Evolutionary conservation across 2,329 filamentous ascomycete genomes (phyloP), one percentile per base, ranked within the genome.

Genomic region (Sordariomycetes sp.): DNA sequence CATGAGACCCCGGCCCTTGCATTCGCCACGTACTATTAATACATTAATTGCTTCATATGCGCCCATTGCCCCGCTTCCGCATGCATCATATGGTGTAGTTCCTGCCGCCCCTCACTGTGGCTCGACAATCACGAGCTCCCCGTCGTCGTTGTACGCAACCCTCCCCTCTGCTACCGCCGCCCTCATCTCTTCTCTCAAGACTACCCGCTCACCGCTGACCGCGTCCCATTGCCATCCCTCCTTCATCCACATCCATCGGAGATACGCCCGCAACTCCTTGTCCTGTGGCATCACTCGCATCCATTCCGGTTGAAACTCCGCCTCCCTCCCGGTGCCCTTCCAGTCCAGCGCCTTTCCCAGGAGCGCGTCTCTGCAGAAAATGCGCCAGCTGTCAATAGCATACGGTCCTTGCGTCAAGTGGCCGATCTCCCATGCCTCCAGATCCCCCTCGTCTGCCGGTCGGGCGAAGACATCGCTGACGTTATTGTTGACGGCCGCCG

Each of bases 201-300:
- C 71, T 28, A 74, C 73, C 61, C 77, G 80, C 55, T 86, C 78
- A 1, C 90, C 91, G 0, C 87, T 91, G 32, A 74, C 69, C 1
- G 84, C 83, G 72, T 95, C 81, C 90, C 90, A 96, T 48, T 85
- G 77, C 80, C 85, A 93, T 0, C 90, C 90, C 65, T 96, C 89
- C 53, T 86, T 83, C 73, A 94, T 81, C 91, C 92, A 96, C 83
- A 91, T 89, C 91, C 92, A 97, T 46, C 87, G 80, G 66, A 97
- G 71, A 72, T 85, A 96, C 0, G 90, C 90, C 51, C 89, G 79
- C n/a, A 97, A 74, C 70, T 97, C 92, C 72, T 96, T 97, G 70
- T 97, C 92, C 51, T 78, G 74, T 0, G 92, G 90, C 54, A 88
- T 68, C 1, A 96, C 90, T 3, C 89, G 81, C 79, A 91, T 94